Evolutionary conservation across 495 filamentous ascomycete genomes (phyloP).

Genomic region (Cenococcum geophilum): DNA sequence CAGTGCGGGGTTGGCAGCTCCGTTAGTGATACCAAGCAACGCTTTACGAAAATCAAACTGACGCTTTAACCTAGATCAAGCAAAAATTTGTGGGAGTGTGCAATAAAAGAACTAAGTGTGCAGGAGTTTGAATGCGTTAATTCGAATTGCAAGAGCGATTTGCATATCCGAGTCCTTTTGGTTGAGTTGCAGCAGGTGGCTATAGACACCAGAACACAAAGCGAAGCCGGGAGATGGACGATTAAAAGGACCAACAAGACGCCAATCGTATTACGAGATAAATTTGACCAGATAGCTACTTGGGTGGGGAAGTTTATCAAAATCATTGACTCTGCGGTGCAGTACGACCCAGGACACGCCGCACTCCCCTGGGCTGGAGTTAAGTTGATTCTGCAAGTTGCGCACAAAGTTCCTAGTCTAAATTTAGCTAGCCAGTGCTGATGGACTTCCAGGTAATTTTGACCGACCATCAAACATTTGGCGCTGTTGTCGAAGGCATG

Average conservation of each 20-base stretch:
- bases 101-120: no score
- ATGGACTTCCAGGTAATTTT: conserved; percentile 13
- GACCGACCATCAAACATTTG: conserved; percentile 17
- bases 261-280: conserved; percentile 33
- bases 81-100: no score
- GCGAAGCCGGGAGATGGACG: no score
- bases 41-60: no score
- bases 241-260: conserved; percentile 7
- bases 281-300: conserved; percentile 33
- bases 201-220: no score
- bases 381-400: conserved; percentile 38
- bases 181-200: no score
- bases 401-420: background rate
- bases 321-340: conserved; percentile 36
- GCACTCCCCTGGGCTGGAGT: conserved; percentile 40
- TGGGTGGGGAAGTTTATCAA: conserved; percentile 40
- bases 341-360: conserved; percentile 39
- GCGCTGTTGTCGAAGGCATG: conserved; percentile 27
- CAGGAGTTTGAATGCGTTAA: no score
- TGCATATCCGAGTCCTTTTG: no score
- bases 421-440: background rate
- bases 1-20: no score
- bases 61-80: no score
- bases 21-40: no score
- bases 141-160: no score